Evolutionary conservation across 352 stramenopile genomes (phyloP).

Genomic region (Ochromonadaceae sp.): DNA sequence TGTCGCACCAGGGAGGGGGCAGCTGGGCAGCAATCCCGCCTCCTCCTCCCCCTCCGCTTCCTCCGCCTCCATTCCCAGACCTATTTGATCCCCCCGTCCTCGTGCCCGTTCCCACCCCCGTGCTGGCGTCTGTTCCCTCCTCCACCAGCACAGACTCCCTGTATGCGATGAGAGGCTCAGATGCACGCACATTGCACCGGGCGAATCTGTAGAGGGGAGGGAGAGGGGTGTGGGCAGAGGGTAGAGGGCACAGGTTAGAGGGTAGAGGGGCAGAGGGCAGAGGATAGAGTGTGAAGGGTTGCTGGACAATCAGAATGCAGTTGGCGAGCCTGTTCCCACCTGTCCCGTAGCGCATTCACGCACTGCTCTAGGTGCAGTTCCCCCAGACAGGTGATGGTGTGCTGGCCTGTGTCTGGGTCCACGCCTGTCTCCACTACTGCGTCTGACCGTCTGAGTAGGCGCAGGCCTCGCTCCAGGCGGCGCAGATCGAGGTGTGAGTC

Average conservation of each 20-base stretch:
- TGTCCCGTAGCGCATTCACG: constrained; percentile 43
- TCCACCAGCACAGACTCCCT: constrained; percentile 40
- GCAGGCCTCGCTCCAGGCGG: constrained; percentile 57
- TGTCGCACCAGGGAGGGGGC: constrained; percentile 5
- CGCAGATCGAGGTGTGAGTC: constrained; percentile 63
- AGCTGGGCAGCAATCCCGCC: background rate
- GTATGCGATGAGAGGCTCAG: constrained; percentile 65
- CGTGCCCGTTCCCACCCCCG: constrained; percentile 33
- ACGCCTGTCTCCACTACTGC: constrained; percentile 54
- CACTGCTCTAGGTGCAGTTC: constrained; percentile 75
- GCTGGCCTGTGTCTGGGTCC: constrained; percentile 41
- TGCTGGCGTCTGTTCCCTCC: background rate
- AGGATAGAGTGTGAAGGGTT: background rate
- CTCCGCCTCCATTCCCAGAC: background rate
- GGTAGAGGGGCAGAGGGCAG: background rate
- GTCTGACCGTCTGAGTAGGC: constrained; percentile 72
- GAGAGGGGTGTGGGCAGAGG: background rate
- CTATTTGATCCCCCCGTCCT: background rate
- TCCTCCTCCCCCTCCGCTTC: constrained; percentile 8
- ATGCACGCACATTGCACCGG: constrained; percentile 44
- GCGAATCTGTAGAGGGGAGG: background rate
- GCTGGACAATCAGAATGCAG: no score
- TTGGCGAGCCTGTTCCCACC: no score
- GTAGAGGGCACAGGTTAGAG: background rate
- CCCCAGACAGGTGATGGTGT: constrained; percentile 67